Evolutionary conservation across 805 yeast genomes (phyloP).

Genomic region (Nadsonia fulvescens): DNA sequence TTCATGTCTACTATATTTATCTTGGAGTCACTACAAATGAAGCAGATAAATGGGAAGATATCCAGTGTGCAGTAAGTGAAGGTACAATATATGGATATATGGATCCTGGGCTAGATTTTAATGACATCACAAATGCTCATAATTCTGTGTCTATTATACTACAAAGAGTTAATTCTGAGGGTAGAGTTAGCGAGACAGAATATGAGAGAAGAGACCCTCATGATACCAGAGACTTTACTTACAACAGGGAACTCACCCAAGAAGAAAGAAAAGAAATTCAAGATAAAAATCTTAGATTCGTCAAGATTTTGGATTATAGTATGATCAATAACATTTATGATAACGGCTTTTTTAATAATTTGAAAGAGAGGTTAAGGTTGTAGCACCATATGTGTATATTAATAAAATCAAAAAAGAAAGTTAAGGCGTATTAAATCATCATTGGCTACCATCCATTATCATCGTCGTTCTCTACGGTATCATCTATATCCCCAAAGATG

Average conservation of each 20-base stretch:
- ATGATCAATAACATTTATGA: constrained; percentile 23
- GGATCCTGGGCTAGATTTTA: constrained; percentile 7
- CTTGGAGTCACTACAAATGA: constrained; percentile 67
- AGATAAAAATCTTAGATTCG: constrained; percentile 9
- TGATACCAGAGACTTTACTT: no score
- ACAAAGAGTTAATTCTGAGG: constrained; percentile 11
- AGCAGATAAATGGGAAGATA: constrained; percentile 48
- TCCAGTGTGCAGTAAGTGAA: constrained; percentile 31
- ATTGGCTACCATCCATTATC: no score
- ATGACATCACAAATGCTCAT: no score
- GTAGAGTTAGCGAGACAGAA: no score
- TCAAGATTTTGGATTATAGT: constrained; percentile 12
- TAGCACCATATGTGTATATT: no score
- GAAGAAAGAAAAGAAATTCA: constrained; percentile 14
- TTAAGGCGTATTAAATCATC: no score
- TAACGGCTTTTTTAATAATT: constrained; percentile 16
- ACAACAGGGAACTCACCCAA: constrained; percentile 15
- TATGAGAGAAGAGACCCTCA: no score
- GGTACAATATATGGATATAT: constrained; percentile 21
- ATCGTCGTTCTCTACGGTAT: no score
- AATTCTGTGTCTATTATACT: constrained; percentile 15
- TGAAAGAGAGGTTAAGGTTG: constrained; percentile 7
- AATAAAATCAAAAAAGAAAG: no score
- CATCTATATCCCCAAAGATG: no score
- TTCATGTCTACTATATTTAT: constrained; percentile 33